Evolutionary conservation across 2,329 filamentous ascomycete species (phyloP).

Genomic region (Zymoseptoria tritici): DNA sequence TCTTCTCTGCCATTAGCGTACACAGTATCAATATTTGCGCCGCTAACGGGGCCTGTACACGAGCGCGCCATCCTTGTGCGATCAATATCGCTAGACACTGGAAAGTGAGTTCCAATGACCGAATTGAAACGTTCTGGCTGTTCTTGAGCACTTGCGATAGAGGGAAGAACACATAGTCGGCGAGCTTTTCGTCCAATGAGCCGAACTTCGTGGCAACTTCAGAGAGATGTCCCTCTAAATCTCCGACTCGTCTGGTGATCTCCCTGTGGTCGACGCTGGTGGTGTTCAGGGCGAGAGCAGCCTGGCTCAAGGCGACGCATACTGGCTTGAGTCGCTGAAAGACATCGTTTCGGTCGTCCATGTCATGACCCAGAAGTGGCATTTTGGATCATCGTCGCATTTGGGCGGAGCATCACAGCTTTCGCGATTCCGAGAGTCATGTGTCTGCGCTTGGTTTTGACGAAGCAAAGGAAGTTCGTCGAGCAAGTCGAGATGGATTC

Average conservation of each 20-base stretch:
- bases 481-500: background rate
- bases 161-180: conserved; percentile 93
- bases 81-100: conserved; percentile 69
- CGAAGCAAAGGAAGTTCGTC: background rate
- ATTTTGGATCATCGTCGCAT: background rate
- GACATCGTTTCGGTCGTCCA: conserved; percentile 30
- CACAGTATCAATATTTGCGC: conserved; percentile 81
- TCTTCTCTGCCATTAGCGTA: conserved; percentile 70
- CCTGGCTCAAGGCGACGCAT: conserved; percentile 52
- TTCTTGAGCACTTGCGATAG: conserved; percentile 77
- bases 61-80: conserved; percentile 67
- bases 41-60: conserved; percentile 63
- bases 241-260: conserved; percentile 39
- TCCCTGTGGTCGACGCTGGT: conserved; percentile 28
- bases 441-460: background rate
- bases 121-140: conserved; percentile 63
- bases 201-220: conserved; percentile 35
- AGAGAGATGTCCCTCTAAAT: conserved; percentile 36
- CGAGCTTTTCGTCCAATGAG: conserved; percentile 67
- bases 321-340: conserved; percentile 50
- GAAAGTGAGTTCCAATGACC: conserved; percentile 66
- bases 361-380: conserved; percentile 6
- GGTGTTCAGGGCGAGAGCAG: conserved; percentile 44
- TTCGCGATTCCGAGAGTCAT: background rate
- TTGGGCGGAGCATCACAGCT: background rate